phyloP scores from a whole-genome alignment of 2,329 filamentous ascomycete genomes.

The Cladosporium sphaerospermum region DNA sequence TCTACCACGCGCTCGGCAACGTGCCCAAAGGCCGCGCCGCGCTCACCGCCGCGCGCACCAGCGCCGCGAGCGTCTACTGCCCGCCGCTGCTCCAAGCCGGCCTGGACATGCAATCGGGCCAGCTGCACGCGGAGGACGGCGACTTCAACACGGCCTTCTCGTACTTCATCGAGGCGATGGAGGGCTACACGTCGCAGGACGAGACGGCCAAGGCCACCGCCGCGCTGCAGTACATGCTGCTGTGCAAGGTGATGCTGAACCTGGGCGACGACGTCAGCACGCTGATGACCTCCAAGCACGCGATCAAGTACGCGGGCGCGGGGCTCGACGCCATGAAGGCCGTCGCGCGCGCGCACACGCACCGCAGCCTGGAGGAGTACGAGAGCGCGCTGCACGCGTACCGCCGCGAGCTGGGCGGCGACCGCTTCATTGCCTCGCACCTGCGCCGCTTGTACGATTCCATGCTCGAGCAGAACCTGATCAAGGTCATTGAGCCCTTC shows the following conservation, averaged over 20 bases:
- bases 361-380: slow-evolving; percentile 94
- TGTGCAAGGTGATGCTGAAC: slow-evolving; percentile 99
- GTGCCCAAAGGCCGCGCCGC: slow-evolving; percentile 92
- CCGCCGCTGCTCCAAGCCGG: slow-evolving; percentile 91
- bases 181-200: slow-evolving; percentile 92
- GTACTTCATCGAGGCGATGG: slow-evolving; percentile 98
- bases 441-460: slow-evolving; percentile 92
- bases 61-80: slow-evolving; percentile 93
- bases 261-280: slow-evolving; percentile 91
- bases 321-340: slow-evolving; percentile 99
- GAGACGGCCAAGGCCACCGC: slow-evolving; percentile 87
- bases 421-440: slow-evolving; percentile 95
- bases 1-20: slow-evolving; percentile 96
- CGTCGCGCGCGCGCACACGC: slow-evolving; percentile 88
- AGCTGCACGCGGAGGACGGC: slow-evolving; percentile 96
- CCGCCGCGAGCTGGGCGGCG: slow-evolving; percentile 86
- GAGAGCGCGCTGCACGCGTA: slow-evolving; percentile 86
- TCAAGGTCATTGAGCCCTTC: slow-evolving; percentile 99
- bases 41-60: slow-evolving; percentile 87
- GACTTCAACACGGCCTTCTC: slow-evolving; percentile 99
- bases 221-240: slow-evolving; percentile 96
- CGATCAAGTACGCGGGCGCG: slow-evolving; percentile 90
- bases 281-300: slow-evolving; percentile 92
- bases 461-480: slow-evolving; percentile 98
- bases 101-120: slow-evolving; percentile 98